Conservation (phyloP, 2,329 filamentous ascomycete species). For the Pseudogymnoascus sp. region DNA sequence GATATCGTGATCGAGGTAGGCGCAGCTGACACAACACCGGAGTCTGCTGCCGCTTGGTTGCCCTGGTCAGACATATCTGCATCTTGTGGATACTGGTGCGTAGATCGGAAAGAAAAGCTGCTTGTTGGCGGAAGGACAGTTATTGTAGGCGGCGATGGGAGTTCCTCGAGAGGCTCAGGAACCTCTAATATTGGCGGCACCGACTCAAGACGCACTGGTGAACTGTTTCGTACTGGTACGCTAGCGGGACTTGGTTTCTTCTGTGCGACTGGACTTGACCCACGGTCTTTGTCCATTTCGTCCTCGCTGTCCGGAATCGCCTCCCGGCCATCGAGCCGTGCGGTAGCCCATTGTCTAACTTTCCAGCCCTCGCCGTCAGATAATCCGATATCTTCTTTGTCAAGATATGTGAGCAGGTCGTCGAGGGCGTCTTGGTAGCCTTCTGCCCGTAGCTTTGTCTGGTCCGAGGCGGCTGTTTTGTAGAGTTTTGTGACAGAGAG, state of each 20-base stretch:
- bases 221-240: constrained; percentile 28
- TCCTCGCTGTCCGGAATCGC: constrained; percentile 59
- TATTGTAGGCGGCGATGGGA: constrained; percentile 16
- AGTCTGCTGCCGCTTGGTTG: constrained; percentile 28
- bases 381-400: constrained; percentile 71
- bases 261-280: constrained; percentile 51
- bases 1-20: constrained; percentile 22
- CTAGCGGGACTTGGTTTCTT: constrained; percentile 40
- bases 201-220: constrained; percentile 34
- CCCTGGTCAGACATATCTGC: constrained; percentile 48
- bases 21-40: constrained; percentile 18
- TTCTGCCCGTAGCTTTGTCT: constrained; percentile 66
- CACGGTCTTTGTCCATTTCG: constrained; percentile 54
- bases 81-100: constrained; percentile 51
- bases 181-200: constrained; percentile 23
- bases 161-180: constrained; percentile 12
- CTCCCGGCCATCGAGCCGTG: constrained; percentile 59
- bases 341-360: constrained; percentile 58
- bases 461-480: constrained; percentile 76
- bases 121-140: constrained; percentile 44
- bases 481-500: constrained; percentile 94
- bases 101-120: constrained; percentile 63
- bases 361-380: constrained; percentile 68
- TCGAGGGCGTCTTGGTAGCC: constrained; percentile 94
- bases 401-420: constrained; percentile 77